A percentile compares a stretch with the other conserved stretches of the same genome.
phyloP scores from a whole-genome alignment of 176 grass and related monocot genomes.

The Musa itinerans region DNA sequence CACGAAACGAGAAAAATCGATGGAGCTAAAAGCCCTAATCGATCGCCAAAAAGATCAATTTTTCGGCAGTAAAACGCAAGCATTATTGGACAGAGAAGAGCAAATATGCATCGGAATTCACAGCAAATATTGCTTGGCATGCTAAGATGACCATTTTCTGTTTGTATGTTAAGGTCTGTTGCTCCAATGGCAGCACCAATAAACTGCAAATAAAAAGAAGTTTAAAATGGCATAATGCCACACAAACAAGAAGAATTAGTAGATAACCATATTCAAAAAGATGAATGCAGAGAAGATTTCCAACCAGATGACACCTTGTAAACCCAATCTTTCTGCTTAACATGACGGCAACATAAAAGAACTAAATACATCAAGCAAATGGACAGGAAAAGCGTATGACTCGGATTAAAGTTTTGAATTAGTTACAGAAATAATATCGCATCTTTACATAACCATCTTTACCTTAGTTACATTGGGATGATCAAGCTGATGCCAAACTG shows the following conservation, averaged over 20 bases:
- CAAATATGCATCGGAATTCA: background rate
- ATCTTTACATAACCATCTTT: background rate
- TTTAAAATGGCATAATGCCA: background rate
- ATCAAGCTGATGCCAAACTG: slow-evolving; percentile 96
- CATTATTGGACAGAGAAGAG: background rate
- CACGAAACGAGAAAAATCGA: background rate
- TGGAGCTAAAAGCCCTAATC: background rate
- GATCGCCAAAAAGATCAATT: background rate
- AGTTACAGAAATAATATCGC: background rate
- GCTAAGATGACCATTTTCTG: slow-evolving; percentile 81
- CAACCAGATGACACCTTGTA: no score
- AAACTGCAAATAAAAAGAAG: slow-evolving; percentile 42
- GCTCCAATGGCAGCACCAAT: slow-evolving; percentile 92
- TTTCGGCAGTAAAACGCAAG: background rate
- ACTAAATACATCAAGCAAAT: no score
- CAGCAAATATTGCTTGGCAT: slow-evolving; percentile 90
- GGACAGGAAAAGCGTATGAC: background rate
- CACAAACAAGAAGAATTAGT: slow-evolving; percentile 15
- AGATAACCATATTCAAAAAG: background rate
- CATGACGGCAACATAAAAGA: no score
- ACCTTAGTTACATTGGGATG: slow-evolving; percentile 98
- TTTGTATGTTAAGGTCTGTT: slow-evolving; percentile 86
- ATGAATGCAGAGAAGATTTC: no score
- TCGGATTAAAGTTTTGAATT: background rate
- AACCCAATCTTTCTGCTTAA: no score